Evolutionary conservation across 1,284 basidiomycete genomes (phyloP), one percentile per base, ranked within the genome.

Genomic region (Golubevia sp.): DNA sequence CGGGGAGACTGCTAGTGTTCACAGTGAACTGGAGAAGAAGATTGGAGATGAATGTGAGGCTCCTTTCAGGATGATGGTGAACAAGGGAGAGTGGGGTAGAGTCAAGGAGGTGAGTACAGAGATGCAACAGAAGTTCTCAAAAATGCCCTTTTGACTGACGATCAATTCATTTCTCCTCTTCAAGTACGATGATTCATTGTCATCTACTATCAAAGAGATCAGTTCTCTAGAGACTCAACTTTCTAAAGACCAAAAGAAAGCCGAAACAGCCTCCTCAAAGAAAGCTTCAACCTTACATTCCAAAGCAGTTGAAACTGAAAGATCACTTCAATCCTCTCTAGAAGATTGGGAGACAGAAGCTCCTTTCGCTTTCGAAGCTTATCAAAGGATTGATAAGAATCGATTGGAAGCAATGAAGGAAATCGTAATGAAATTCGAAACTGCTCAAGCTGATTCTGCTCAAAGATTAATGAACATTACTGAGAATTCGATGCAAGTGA

Each of bases 401-500:
- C 74, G 80, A 8, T 71, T 83, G 53, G 68, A 71, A 26, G 54
- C 78, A 49, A 64, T 83, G 61, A 74, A 75, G 44, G 77, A 80
- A 67, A 59, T 69, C 13, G 73, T 78, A 13, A 66, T 70, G 61
- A 71, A 74, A 49, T 74, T 78, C 57, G 71, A 77, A 51, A 75
- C 72, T 20, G 79, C 71, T 1, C 68, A 76, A 56, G 67, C 69
- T 55, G 79, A 82, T 26, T 63, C 74, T 24, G 77, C 77, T 8
- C 72, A 71, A 59, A 59, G 67, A 18, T 57, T 71, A 56, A 76
- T 77, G 71, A 62, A 63, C 48, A 64, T 66, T 52, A 71, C 77
- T n/a, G 73, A 78, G 57, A 66, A 73, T 61, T 74, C 80, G 48
- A 70, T 74, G 59, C 73, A 77, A 55, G 68, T 71, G 15, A 71